These are phyloP conservation scores for Passalora sequoiae DNA, from an alignment of 2,329 filamentous ascomycete genomes.

Conservation along the genomic window DNA sequence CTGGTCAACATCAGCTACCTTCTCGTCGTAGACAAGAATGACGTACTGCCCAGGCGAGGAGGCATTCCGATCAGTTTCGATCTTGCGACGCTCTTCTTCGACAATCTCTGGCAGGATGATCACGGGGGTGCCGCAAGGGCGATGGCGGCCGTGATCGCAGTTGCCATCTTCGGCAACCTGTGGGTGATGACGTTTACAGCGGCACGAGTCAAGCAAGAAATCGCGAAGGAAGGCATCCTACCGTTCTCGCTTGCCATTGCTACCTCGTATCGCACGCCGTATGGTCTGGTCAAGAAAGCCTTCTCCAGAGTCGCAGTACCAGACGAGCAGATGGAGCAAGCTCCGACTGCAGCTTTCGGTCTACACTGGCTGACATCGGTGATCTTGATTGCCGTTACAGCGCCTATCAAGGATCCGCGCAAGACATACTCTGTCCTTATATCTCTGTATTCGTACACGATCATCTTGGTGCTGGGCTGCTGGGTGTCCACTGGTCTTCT, in stretches of 20 bases:
- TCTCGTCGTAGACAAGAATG: slow-evolving; percentile 25
- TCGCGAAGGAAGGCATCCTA: slow-evolving; percentile 55
- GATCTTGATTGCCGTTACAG: slow-evolving; percentile 33
- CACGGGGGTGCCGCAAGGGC: slow-evolving; percentile 30
- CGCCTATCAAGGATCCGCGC: slow-evolving; percentile 21
- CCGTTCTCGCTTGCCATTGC: slow-evolving; percentile 49
- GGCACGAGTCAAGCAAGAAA: slow-evolving; percentile 56
- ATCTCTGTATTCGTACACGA: slow-evolving; percentile 39
- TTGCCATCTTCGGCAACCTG: slow-evolving; percentile 54
- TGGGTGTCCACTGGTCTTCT: slow-evolving; percentile 33
- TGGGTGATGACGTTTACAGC: slow-evolving; percentile 54
- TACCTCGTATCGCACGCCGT: slow-evolving; percentile 28
- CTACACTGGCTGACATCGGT: slow-evolving; percentile 38
- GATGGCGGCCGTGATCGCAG: slow-evolving; percentile 48
- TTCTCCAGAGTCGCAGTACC: slow-evolving; percentile 7
- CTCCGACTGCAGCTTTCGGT: slow-evolving; percentile 36
- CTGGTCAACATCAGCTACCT: slow-evolving; percentile 32
- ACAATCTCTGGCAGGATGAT: slow-evolving; percentile 17
- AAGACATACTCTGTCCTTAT: slow-evolving; percentile 34
- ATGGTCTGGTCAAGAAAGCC: slow-evolving; percentile 21
- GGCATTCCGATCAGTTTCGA: slow-evolving; percentile 11
- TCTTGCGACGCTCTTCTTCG: slow-evolving; percentile 32
- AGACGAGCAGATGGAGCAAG: slow-evolving; percentile 32
- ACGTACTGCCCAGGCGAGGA: slow-evolving; percentile 10
- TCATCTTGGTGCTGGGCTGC: slow-evolving; percentile 29